phyloP scores from a whole-genome alignment of 208 protist species.

The Vickermania spadyakhi region DNA sequence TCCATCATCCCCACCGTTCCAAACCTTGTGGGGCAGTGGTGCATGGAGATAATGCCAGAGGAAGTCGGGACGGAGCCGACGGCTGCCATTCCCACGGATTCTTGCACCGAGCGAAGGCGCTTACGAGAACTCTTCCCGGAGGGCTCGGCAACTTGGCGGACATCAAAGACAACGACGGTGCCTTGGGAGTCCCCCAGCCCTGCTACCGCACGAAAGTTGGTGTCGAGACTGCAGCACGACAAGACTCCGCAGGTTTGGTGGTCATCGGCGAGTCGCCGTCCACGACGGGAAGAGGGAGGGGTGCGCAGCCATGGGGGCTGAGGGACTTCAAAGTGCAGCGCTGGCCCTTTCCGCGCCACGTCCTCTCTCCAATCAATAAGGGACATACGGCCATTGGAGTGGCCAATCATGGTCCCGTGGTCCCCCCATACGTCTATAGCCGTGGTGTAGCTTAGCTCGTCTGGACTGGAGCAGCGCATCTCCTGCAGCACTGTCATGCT shows the following conservation, averaged over 20 bases:
- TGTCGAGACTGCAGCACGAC: conserved; percentile 46
- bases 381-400: conserved; percentile 45
- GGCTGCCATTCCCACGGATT: not conserved
- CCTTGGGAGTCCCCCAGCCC: conserved; percentile 42
- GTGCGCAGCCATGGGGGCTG: not conserved
- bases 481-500: not conserved
- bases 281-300: not conserved
- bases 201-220: conserved; percentile 51
- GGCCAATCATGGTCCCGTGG: conserved; percentile 37
- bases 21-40: not conserved
- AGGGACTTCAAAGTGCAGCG: not conserved
- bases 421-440: conserved; percentile 43
- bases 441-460: conserved; percentile 27
- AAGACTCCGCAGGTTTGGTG: conserved; percentile 20
- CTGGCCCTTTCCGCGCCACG: conserved; percentile 1
- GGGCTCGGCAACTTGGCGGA: conserved; percentile 12
- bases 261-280: not conserved
- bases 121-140: not conserved
- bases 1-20: not conserved
- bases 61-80: not conserved
- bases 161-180: conserved; percentile 47
- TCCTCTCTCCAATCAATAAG: conserved; percentile 49
- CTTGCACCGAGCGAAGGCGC: not conserved
- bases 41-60: not conserved
- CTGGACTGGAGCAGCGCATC: not conserved